Base-by-base conservation (phyloP, 2,329 filamentous ascomycete species). In the Talaromyces sp. region DNA sequence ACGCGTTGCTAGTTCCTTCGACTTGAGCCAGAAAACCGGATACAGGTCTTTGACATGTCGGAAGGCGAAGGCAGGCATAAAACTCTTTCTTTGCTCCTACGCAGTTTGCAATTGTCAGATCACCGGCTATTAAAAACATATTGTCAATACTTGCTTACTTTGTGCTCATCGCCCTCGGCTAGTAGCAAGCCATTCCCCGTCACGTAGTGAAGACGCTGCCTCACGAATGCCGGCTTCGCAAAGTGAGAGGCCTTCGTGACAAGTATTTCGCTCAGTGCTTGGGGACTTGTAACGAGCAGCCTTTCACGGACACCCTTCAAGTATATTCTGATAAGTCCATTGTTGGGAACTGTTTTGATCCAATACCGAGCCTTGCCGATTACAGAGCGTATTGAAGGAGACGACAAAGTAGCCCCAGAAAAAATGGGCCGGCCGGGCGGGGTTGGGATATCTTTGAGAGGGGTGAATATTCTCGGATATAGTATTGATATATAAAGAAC, bases 141-240 rank as follows among this genome's bases (percentile, higher is more conserved):
- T 11, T 10, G 52, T 33, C 6, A 19, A 1, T 11, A 22, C 11
- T 17, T 8, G 27, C 54, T 15, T 68, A 85, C 79, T 77, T 90
- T 95, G 74, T 97, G 93, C 69, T 93, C 90, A 11, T 96, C 90
- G n/a, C 93, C 93, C 75, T 97, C 93, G 2, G 91, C 89, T 9
- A 97, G 79, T 42, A 97, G 77, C 9, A 81, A 33, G 0, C 79
- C 78, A 55, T 77, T 67, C 1, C 80, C 80, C 3, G 77, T 66
- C 6, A 80, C 60, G 22, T 70, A 72, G 8, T 68, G 67, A 27
- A 82, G 63, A 9, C 68, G 69, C 15, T 64, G 59, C n/a, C 70
- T 78, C 27, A 90, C 66, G n/a, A 80, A 69, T 1, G 67, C 56
- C 0, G 88, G 88, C 71, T 92, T 92, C 55, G 80, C 70, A 65